Evolutionary conservation across 1,284 basidiomycete species (phyloP).

Genomic region (Inonotus obliquus): DNA sequence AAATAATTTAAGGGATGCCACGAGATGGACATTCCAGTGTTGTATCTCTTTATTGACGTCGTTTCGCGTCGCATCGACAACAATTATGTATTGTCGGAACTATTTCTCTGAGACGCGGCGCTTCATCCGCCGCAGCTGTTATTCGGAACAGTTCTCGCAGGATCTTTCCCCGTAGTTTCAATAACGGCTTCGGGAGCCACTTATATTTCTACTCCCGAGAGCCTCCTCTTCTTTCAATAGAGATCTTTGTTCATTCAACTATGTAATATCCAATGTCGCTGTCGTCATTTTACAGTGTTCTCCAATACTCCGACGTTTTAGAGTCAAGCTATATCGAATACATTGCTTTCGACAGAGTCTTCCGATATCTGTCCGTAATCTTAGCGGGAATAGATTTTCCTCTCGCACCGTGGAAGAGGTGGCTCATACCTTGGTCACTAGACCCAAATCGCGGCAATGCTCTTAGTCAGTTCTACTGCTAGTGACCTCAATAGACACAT

Average conservation of each 20-base stretch:
- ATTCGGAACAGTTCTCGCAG: neutral
- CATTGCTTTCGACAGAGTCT: neutral
- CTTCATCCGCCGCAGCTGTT: no score
- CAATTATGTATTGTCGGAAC: neutral
- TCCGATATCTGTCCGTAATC: conserved; percentile 9
- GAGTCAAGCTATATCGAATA: neutral
- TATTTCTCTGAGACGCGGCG: no score
- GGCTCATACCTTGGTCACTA: no score
- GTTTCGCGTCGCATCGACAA: neutral
- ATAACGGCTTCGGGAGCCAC: neutral
- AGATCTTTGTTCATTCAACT: neutral
- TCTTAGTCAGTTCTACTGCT: neutral
- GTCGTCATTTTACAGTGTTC: neutral
- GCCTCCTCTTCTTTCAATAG: neutral
- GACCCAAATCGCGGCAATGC: neutral
- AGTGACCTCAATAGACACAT: neutral
- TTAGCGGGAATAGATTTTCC: neutral
- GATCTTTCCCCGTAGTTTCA: neutral
- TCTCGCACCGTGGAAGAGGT: no score
- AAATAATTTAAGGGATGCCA: neutral
- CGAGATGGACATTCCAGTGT: neutral
- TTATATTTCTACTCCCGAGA: neutral
- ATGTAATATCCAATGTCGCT: neutral
- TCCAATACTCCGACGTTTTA: conserved; percentile 5
- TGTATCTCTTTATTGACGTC: neutral